A percentile compares a stretch with the other conserved stretches of the same genome.
These are phyloP conservation scores for Oryza glaberrima DNA, from an alignment of 176 grass and related monocot genomes.

Conservation along the genomic window DNA sequence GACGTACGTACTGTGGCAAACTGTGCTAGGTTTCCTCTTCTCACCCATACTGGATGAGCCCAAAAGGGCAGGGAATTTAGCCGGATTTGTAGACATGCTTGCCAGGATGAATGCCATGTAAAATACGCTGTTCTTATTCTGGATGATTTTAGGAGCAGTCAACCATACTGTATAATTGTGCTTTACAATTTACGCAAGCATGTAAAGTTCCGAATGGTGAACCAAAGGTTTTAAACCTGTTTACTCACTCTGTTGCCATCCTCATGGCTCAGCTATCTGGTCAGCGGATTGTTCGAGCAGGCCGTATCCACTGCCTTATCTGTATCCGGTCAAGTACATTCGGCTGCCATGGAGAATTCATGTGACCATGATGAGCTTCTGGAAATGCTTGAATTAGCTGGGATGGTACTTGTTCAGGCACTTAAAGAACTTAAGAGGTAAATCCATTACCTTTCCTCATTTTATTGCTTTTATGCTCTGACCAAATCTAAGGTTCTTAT, in stretches of 20 bases:
- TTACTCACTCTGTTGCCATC: not conserved
- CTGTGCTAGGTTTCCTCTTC: too few species aligned
- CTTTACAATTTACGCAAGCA: not conserved
- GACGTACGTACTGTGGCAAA: too few species aligned
- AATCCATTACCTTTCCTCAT: not conserved
- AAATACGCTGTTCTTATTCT: not conserved
- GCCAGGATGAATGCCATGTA: not conserved
- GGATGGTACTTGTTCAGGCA: conserved; percentile 55
- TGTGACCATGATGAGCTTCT: not conserved
- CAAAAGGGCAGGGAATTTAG: not conserved
- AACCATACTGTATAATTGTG: not conserved
- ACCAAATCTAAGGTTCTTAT: not conserved
- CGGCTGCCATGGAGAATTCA: not conserved
- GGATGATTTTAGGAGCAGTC: not conserved
- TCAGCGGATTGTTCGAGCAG: conserved; percentile 45
- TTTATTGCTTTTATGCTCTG: not conserved
- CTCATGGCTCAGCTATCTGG: conserved; percentile 42
- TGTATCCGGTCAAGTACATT: conserved; percentile 14
- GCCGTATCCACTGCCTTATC: conserved; percentile 34
- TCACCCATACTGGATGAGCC: too few species aligned
- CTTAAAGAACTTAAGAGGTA: conserved; percentile 59
- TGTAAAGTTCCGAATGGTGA: not conserved
- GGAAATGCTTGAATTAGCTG: conserved; percentile 52
- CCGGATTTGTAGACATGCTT: not conserved
- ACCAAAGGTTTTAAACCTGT: not conserved